A percentile compares a stretch with the other conserved stretches of the same genome.
Conservation (phyloP, 208 protist species). For the Trichomonas vaginalis region DNA sequence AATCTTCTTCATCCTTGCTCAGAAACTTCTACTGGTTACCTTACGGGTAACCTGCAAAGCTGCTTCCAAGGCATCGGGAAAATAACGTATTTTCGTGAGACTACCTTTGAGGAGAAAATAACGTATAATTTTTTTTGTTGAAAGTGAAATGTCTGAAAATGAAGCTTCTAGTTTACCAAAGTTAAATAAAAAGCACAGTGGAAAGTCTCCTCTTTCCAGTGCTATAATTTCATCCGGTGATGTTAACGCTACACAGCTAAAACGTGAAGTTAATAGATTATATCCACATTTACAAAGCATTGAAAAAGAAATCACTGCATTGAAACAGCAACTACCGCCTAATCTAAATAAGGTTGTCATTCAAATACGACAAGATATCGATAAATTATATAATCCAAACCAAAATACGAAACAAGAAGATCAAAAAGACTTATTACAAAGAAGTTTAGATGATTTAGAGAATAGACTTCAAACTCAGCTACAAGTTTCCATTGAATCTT, state of each 20-base stretch:
- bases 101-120: no score
- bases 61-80: no score
- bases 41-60: no score
- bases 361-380: background rate
- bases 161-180: background rate
- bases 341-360: background rate
- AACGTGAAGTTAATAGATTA: background rate
- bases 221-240: background rate
- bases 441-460: background rate
- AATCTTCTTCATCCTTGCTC: no score
- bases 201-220: background rate
- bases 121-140: no score
- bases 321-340: background rate
- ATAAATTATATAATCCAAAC: background rate
- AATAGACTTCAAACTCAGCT: background rate
- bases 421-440: background rate
- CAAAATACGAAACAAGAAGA: background rate
- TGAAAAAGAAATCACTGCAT: background rate
- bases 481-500: background rate
- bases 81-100: no score
- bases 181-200: background rate
- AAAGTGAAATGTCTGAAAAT: background rate
- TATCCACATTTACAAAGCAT: background rate
- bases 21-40: no score
- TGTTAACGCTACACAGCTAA: background rate